These are phyloP conservation scores for Sarocladium strictum DNA, from an alignment of 2,329 filamentous ascomycete species.

Conservation along the genomic window DNA sequence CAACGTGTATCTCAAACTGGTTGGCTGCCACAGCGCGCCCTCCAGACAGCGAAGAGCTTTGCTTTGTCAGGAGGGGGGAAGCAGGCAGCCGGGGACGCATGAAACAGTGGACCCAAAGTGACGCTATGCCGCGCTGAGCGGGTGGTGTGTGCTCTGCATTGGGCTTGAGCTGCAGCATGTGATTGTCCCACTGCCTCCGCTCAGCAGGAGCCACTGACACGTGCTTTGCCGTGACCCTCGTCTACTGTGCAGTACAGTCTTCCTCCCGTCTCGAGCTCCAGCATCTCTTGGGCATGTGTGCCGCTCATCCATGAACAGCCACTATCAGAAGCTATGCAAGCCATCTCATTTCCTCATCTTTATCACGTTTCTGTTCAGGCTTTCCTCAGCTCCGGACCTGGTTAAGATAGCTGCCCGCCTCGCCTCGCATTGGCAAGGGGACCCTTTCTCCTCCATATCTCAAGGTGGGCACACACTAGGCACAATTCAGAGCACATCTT, in stretches of 20 bases:
- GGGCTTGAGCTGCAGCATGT: not conserved
- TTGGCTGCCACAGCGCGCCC: too few relatives aligned
- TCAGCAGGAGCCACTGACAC: not conserved
- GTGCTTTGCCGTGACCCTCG: not conserved
- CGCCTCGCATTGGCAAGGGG: not conserved
- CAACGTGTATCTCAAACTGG: too few relatives aligned
- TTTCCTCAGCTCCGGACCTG: too few relatives aligned
- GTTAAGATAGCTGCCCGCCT: too few relatives aligned
- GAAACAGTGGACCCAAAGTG: not conserved
- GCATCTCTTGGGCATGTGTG: too few relatives aligned
- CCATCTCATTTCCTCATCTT: too few relatives aligned
- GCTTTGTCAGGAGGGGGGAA: too few relatives aligned
- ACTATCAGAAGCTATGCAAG: too few relatives aligned
- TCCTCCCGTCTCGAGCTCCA: not conserved
- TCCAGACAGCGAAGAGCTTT: too few relatives aligned
- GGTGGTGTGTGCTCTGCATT: not conserved
- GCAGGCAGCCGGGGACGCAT: not conserved
- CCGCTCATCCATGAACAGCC: too few relatives aligned
- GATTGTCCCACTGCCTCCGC: conserved; percentile 2
- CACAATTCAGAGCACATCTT: not conserved
- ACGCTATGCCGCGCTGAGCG: not conserved
- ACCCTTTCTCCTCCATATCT: not conserved
- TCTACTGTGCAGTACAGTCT: not conserved
- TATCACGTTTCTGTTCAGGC: too few relatives aligned
- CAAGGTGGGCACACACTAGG: conserved; percentile 4